Conservation (phyloP, 1,284 basidiomycete species). For the Boletus smithii region DNA sequence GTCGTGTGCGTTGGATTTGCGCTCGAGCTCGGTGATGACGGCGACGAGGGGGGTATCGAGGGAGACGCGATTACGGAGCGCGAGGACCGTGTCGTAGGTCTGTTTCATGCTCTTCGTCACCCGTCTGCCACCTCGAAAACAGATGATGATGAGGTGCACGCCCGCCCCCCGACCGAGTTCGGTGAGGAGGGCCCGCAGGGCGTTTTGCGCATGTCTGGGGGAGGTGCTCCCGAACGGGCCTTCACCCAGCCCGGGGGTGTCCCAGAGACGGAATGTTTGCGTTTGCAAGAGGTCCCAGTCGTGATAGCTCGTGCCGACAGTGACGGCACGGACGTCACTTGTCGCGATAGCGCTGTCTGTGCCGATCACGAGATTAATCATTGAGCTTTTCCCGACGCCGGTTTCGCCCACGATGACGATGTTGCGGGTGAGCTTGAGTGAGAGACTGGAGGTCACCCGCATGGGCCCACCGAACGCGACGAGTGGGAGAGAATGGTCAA, state of each 20-base stretch:
- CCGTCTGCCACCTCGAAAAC: conserved; percentile 21
- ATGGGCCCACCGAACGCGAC: neutral
- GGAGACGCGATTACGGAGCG: conserved; percentile 15
- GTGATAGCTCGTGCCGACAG: conserved; percentile 21
- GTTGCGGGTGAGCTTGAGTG: conserved; percentile 21
- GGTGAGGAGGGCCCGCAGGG: conserved; percentile 25
- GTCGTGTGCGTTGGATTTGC: conserved; percentile 4
- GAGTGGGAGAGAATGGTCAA: conserved; percentile 23
- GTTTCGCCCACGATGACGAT: conserved; percentile 28
- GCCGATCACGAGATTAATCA: conserved; percentile 22
- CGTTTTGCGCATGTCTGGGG: conserved; percentile 15
- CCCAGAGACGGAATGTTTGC: conserved; percentile 29
- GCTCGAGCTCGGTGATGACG: conserved; percentile 25
- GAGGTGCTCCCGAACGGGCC: conserved; percentile 18
- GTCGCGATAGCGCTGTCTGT: conserved; percentile 11
- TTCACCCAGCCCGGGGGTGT: conserved; percentile 27
- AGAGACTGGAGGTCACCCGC: conserved; percentile 8
- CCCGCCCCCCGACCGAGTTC: conserved; percentile 21
- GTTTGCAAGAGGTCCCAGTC: conserved; percentile 21
- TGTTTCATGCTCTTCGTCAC: conserved; percentile 24
- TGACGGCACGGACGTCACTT: conserved; percentile 23
- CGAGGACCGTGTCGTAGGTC: conserved; percentile 20
- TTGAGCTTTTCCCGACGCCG: conserved; percentile 28
- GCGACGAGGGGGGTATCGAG: conserved; percentile 22
- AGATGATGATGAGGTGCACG: conserved; percentile 27